These are phyloP conservation scores for Penicillium sp. DNA, from an alignment of 2,329 filamentous ascomycete species.

Conservation along the genomic window DNA sequence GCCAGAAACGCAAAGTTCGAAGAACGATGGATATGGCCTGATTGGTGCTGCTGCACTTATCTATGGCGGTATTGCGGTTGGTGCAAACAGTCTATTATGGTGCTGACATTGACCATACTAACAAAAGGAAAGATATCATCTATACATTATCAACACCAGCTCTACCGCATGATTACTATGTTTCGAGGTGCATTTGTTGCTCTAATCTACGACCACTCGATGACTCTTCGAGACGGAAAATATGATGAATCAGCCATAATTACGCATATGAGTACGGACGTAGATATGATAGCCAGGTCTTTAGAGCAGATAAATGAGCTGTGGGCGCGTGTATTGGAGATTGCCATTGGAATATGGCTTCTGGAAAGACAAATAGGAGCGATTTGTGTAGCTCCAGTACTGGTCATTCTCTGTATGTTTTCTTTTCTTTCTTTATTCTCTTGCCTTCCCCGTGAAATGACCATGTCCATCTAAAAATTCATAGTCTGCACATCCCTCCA, in stretches of 20 bases:
- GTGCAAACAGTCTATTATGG: slow-evolving; percentile 14
- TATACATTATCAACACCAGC: slow-evolving; percentile 39
- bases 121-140: slow-evolving; percentile 29
- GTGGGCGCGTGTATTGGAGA: slow-evolving; percentile 43
- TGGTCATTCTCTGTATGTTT: slow-evolving; percentile 35
- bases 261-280: slow-evolving; percentile 45
- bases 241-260: slow-evolving; percentile 35
- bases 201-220: slow-evolving; percentile 46
- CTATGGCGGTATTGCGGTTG: slow-evolving; percentile 40
- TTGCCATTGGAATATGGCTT: slow-evolving; percentile 44
- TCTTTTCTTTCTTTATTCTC: too few species aligned
- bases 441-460: too few species aligned
- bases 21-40: slow-evolving; percentile 39
- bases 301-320: slow-evolving; percentile 41
- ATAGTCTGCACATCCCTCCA: slow-evolving; percentile 6
- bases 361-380: slow-evolving; percentile 39
- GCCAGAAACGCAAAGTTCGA: slow-evolving; percentile 22
- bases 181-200: slow-evolving; percentile 42
- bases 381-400: slow-evolving; percentile 42
- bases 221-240: slow-evolving; percentile 26
- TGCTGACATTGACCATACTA: background rate
- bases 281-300: slow-evolving; percentile 40
- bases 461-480: background rate
- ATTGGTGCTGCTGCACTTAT: slow-evolving; percentile 42
- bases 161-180: slow-evolving; percentile 41